Conservation (phyloP, 2,329 filamentous ascomycete genomes). For the Laburnicola sp. region DNA sequence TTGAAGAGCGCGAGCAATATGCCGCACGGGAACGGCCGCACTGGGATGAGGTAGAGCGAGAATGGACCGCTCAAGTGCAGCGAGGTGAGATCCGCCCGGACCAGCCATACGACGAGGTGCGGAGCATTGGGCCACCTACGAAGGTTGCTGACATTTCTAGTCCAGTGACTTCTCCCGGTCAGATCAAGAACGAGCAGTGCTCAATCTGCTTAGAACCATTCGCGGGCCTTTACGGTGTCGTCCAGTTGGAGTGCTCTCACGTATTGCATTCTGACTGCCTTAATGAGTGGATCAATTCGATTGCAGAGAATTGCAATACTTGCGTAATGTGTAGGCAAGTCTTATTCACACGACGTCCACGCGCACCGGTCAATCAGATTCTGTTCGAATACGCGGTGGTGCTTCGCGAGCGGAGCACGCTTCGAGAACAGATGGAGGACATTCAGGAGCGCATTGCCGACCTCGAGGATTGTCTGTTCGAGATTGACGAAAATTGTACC, state of each 20-base stretch:
- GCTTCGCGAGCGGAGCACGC: too few species aligned
- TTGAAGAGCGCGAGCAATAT: not conserved
- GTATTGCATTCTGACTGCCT: not conserved
- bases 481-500: too few species aligned
- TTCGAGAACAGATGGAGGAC: too few species aligned
- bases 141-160: not conserved
- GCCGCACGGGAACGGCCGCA: not conserved
- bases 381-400: too few species aligned
- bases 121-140: not conserved
- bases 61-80: too few species aligned
- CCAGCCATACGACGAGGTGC: too few species aligned
- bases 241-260: not conserved
- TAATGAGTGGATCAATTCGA: not conserved
- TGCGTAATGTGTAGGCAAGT: not conserved
- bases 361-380: conserved; percentile 11
- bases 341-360: not conserved
- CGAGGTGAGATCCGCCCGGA: too few species aligned
- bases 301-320: conserved; percentile 3
- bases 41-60: not conserved
- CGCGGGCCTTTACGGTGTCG: not conserved
- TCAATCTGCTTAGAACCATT: conserved; percentile 1
- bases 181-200: not conserved
- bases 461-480: too few species aligned
- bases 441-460: too few species aligned
- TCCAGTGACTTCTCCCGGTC: not conserved